Evolutionary conservation across 208 protist genomes (phyloP).

Genomic region (Porcisia hertigi): DNA sequence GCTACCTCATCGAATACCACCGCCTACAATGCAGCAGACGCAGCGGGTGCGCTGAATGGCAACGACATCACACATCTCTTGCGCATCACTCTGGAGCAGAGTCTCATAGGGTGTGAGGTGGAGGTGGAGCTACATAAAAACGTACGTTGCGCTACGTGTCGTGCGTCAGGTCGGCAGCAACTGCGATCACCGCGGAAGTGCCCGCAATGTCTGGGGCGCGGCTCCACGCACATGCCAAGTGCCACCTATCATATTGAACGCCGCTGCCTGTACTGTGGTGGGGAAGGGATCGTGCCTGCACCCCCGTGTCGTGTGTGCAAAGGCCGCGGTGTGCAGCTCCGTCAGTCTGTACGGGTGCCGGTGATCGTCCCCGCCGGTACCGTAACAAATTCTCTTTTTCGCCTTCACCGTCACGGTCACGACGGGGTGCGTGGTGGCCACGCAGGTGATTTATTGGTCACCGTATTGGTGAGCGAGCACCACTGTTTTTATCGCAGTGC

Average conservation of each 20-base stretch:
- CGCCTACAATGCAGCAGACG: slow-evolving; percentile 49
- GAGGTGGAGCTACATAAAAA: slow-evolving; percentile 46
- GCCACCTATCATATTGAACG: slow-evolving; percentile 89
- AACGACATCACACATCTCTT: slow-evolving; percentile 65
- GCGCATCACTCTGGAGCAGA: slow-evolving; percentile 74
- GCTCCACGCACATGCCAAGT: slow-evolving; percentile 64
- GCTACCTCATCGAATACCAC: slow-evolving; percentile 36
- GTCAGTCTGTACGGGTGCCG: slow-evolving; percentile 28
- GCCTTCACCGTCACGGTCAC: slow-evolving; percentile 69
- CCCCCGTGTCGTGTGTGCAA: slow-evolving; percentile 62
- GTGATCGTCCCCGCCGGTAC: slow-evolving; percentile 48
- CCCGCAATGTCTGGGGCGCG: slow-evolving; percentile 82
- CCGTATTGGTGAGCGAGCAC: slow-evolving; percentile 71
- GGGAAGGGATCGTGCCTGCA: slow-evolving; percentile 62
- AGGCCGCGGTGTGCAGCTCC: slow-evolving; percentile 57
- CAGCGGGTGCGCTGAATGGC: slow-evolving; percentile 44
- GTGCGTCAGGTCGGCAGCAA: slow-evolving; percentile 42
- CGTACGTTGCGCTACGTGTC: slow-evolving; percentile 53
- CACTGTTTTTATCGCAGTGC: slow-evolving; percentile 64
- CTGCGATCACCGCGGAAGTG: slow-evolving; percentile 51
- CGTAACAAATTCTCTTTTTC: slow-evolving; percentile 40
- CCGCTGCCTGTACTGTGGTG: slow-evolving; percentile 72
- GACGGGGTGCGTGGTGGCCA: slow-evolving; percentile 81
- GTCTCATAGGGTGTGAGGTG: slow-evolving; percentile 60
- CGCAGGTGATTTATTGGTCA: slow-evolving; percentile 76